Evolutionary conservation across 2,329 filamentous ascomycete species (phyloP).

Genomic region (Nannizziopsis arthrosporioides): DNA sequence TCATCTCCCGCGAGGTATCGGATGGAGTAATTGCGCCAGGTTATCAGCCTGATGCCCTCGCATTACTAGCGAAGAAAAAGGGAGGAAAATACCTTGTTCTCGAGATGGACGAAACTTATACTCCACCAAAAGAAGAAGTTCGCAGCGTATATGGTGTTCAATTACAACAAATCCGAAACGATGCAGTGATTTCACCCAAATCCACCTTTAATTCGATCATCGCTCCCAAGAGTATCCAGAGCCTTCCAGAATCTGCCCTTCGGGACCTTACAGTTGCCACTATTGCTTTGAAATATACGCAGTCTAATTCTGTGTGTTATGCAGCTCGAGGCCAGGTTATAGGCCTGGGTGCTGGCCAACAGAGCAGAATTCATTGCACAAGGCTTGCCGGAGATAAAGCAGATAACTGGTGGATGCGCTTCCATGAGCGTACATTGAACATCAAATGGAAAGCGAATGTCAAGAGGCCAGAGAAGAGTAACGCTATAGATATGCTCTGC

Average conservation of each 20-base stretch:
- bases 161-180: slow-evolving; percentile 84
- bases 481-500: slow-evolving; percentile 90
- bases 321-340: slow-evolving; percentile 87
- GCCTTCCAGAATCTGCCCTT: slow-evolving; percentile 67
- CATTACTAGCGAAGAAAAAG: slow-evolving; percentile 96
- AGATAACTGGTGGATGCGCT: slow-evolving; percentile 99
- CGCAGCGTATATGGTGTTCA: slow-evolving; percentile 84
- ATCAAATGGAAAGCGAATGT: slow-evolving; percentile 97
- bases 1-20: slow-evolving; percentile 95
- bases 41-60: slow-evolving; percentile 73
- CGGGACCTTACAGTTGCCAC: slow-evolving; percentile 90
- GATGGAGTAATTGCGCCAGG: slow-evolving; percentile 90
- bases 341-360: slow-evolving; percentile 89
- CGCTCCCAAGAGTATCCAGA: slow-evolving; percentile 64
- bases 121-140: slow-evolving; percentile 61
- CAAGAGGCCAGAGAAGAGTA: slow-evolving; percentile 95
- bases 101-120: slow-evolving; percentile 82
- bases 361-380: slow-evolving; percentile 97
- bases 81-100: slow-evolving; percentile 92
- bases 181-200: slow-evolving; percentile 69
- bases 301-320: slow-evolving; percentile 98
- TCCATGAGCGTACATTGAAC: slow-evolving; percentile 75
- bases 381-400: slow-evolving; percentile 94
- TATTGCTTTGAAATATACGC: slow-evolving; percentile 95
- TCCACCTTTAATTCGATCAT: slow-evolving; percentile 74